Evolutionary conservation across 2,329 filamentous ascomycete genomes (phyloP).

Genomic region (Mariannaea elegans): DNA sequence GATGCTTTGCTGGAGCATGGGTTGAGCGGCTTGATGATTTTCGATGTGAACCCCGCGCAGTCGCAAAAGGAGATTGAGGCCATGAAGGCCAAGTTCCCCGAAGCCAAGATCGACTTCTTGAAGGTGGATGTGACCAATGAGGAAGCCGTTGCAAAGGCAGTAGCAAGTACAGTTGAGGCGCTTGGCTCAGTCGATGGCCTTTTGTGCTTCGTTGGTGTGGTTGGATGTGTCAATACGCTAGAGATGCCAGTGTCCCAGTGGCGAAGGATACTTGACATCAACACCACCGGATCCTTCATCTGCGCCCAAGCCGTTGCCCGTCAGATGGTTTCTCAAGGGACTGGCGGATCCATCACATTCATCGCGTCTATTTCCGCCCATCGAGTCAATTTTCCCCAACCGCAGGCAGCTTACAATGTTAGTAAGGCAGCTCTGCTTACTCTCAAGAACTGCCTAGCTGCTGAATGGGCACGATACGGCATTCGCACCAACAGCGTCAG

Average conservation of each 20-base stretch:
- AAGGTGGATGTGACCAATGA: conserved; percentile 30
- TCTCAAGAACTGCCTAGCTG: conserved; percentile 59
- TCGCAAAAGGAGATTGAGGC: conserved; percentile 39
- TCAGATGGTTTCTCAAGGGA: conserved; percentile 60
- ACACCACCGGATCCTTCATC: conserved; percentile 75
- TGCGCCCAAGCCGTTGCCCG: conserved; percentile 70
- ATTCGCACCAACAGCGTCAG: conserved; percentile 76
- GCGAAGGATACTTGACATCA: conserved; percentile 73
- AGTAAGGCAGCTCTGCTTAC: conserved; percentile 73
- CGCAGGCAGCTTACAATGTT: conserved; percentile 77
- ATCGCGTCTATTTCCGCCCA: conserved; percentile 75
- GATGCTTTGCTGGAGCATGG: conserved; percentile 75
- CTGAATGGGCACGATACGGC: conserved; percentile 75
- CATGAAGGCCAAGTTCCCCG: conserved; percentile 23
- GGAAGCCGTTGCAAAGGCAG: conserved; percentile 14
- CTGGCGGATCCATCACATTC: conserved; percentile 70
- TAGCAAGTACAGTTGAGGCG: conserved; percentile 6
- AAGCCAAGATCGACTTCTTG: conserved; percentile 16
- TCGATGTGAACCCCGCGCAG: conserved; percentile 63
- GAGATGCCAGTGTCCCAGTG: conserved; percentile 68
- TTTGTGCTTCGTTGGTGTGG: conserved; percentile 57
- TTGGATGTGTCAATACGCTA: conserved; percentile 68
- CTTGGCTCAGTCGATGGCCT: conserved; percentile 24
- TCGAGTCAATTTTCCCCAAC: conserved; percentile 75
- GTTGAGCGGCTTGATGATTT: conserved; percentile 63